These are phyloP conservation scores for Metarhizium album DNA, from an alignment of 2,329 filamentous ascomycete species.

Conservation along the genomic window DNA sequence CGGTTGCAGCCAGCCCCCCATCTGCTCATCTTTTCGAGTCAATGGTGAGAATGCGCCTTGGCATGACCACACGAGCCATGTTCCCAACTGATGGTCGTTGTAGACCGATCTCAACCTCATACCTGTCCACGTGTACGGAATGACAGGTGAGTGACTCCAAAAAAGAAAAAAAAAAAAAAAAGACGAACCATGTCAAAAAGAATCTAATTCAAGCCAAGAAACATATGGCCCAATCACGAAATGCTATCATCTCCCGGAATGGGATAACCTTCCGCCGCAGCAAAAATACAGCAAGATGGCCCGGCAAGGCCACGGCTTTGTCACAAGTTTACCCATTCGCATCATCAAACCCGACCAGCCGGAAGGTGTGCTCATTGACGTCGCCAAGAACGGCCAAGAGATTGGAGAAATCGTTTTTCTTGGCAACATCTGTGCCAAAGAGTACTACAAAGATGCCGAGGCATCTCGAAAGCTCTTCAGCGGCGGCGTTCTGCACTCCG, in stretches of 20 bases:
- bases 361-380: conserved; percentile 41
- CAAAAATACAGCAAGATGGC: conserved; percentile 89
- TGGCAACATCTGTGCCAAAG: conserved; percentile 86
- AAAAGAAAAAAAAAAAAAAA: neutral
- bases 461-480: conserved; percentile 81
- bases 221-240: conserved; percentile 96
- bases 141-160: conserved; percentile 34
- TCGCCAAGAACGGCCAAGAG: conserved; percentile 36
- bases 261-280: conserved; percentile 61
- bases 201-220: conserved; percentile 32
- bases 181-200: neutral
- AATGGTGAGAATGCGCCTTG: conserved; percentile 50
- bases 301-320: conserved; percentile 82
- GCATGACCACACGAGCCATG: neutral
- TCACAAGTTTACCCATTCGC: conserved; percentile 70
- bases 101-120: conserved; percentile 60
- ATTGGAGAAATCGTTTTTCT: conserved; percentile 61
- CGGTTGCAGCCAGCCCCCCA: conserved; percentile 85
- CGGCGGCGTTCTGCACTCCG: conserved; percentile 78
- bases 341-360: conserved; percentile 72
- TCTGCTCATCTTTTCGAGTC: conserved; percentile 84
- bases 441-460: conserved; percentile 82
- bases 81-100: neutral
- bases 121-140: conserved; percentile 88
- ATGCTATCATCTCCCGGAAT: conserved; percentile 76